Conservation (phyloP, 768 basidiomycete species). For the Tylopilus balloui region DNA sequence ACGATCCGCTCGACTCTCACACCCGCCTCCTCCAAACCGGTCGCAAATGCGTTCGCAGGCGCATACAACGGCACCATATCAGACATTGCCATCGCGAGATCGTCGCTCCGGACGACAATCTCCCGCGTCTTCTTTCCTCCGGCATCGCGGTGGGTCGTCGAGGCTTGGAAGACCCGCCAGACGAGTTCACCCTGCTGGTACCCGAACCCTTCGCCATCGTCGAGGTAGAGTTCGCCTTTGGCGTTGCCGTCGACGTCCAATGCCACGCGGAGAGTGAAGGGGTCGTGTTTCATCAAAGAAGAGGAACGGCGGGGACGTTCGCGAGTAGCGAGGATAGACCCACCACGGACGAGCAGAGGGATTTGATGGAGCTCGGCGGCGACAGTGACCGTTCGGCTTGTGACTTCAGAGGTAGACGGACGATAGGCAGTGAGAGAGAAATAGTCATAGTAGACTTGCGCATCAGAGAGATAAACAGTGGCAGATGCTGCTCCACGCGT, state of each 20-base stretch:
- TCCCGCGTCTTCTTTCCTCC: conserved; percentile 25
- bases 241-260: conserved; percentile 58
- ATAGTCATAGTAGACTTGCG: conserved; percentile 95
- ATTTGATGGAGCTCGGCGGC: conserved; percentile 73
- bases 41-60: conserved; percentile 62
- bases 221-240: conserved; percentile 85
- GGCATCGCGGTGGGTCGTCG: conserved; percentile 31
- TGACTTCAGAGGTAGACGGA: conserved; percentile 40
- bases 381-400: conserved; percentile 70
- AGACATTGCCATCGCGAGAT: conserved; percentile 56
- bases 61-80: conserved; percentile 48
- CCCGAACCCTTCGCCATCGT: conserved; percentile 84
- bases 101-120: conserved; percentile 45
- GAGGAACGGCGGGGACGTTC: conserved; percentile 85
- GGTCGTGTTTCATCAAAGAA: conserved; percentile 83
- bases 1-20: conserved; percentile 84
- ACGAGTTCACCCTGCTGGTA: conserved; percentile 75
- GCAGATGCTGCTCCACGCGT: conserved; percentile 63
- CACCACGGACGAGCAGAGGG: conserved; percentile 86
- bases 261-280: conserved; percentile 86
- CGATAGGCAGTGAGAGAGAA: conserved; percentile 67
- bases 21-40: conserved; percentile 42
- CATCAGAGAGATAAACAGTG: conserved; percentile 81
- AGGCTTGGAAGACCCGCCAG: conserved; percentile 73
- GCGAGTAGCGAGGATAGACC: conserved; percentile 83